Percentiles rank a stretch among this genome's conserved stretches.
phyloP scores from a whole-genome alignment of 768 basidiomycete genomes.

The Chalciporus chontae region DNA sequence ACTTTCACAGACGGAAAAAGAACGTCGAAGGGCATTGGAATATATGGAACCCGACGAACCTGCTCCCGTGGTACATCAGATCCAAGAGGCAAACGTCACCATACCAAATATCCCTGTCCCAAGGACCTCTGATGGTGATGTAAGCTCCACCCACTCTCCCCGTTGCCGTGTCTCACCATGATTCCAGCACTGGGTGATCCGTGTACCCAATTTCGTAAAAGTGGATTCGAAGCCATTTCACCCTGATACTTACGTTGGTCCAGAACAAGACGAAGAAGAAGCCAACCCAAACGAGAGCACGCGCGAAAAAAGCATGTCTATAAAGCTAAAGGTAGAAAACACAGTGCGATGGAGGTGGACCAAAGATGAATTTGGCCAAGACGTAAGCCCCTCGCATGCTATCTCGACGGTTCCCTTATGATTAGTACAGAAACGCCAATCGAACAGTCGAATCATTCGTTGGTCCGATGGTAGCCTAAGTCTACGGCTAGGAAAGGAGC shows the following conservation, averaged over 20 bases:
- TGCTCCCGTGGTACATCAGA: slow-evolving; percentile 50
- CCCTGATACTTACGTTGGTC: slow-evolving; percentile 77
- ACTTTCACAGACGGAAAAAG: slow-evolving; percentile 57
- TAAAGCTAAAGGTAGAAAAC: slow-evolving; percentile 89
- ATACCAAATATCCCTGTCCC: slow-evolving; percentile 89
- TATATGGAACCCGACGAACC: slow-evolving; percentile 78
- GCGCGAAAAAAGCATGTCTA: slow-evolving; percentile 77
- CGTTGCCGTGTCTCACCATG: slow-evolving; percentile 7
- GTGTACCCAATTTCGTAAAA: slow-evolving; percentile 91
- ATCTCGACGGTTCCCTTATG: background rate
- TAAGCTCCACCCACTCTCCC: slow-evolving; percentile 36
- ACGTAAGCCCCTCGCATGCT: slow-evolving; percentile 49
- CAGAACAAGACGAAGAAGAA: slow-evolving; percentile 74
- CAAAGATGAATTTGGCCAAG: slow-evolving; percentile 67
- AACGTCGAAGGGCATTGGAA: slow-evolving; percentile 64
- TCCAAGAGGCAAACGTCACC: slow-evolving; percentile 64
- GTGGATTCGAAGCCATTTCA: slow-evolving; percentile 90
- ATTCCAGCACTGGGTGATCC: slow-evolving; percentile 77
- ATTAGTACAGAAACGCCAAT: slow-evolving; percentile 63
- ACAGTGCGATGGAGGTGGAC: slow-evolving; percentile 95
- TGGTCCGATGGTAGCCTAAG: slow-evolving; percentile 97
- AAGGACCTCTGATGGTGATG: slow-evolving; percentile 75
- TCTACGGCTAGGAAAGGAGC: slow-evolving; percentile 87
- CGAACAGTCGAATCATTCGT: slow-evolving; percentile 85
- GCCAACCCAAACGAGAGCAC: slow-evolving; percentile 52